Evolutionary conservation across 202 grass and related monocot species (phyloP).

Genomic region (Musa balbisiana): DNA sequence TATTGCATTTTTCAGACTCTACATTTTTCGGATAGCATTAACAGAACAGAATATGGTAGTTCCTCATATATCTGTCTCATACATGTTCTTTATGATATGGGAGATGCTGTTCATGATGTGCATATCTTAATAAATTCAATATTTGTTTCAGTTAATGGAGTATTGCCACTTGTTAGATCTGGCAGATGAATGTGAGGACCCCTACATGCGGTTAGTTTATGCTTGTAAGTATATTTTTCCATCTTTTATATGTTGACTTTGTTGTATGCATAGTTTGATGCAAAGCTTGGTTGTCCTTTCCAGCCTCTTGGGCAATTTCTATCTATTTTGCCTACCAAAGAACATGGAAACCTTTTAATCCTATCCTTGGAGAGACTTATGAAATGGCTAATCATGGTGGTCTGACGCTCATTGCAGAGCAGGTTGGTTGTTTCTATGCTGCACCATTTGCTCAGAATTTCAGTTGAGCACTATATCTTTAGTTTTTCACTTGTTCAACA

Average conservation of each 20-base stretch:
- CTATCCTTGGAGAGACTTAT: constrained; percentile 92
- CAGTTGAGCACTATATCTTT: neutral
- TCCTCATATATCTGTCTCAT: neutral
- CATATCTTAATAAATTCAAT: neutral
- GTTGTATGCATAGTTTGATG: neutral
- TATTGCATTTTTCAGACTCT: neutral
- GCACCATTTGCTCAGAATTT: neutral
- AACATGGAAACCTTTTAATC: constrained; percentile 96
- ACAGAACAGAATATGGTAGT: too few relatives aligned
- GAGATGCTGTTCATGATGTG: neutral
- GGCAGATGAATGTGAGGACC: constrained; percentile 95
- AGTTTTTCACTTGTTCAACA: neutral
- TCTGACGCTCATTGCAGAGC: constrained; percentile 73
- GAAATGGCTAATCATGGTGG: constrained; percentile 87
- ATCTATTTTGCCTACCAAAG: constrained; percentile 67
- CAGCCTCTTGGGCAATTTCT: constrained; percentile 93
- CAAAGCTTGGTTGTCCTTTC: constrained; percentile 6
- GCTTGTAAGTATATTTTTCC: constrained; percentile 51
- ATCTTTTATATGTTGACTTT: constrained; percentile 9
- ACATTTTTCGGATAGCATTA: too few relatives aligned
- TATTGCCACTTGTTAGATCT: constrained; percentile 88
- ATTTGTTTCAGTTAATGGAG: constrained; percentile 61
- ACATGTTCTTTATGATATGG: neutral
- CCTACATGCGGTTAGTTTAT: constrained; percentile 84
- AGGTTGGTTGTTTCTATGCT: constrained; percentile 36